Percentiles rank a stretch among this genome's conserved stretches.
Evolutionary conservation across 148 eudicot species (phyloP).

Genomic region (Silene conica): DNA sequence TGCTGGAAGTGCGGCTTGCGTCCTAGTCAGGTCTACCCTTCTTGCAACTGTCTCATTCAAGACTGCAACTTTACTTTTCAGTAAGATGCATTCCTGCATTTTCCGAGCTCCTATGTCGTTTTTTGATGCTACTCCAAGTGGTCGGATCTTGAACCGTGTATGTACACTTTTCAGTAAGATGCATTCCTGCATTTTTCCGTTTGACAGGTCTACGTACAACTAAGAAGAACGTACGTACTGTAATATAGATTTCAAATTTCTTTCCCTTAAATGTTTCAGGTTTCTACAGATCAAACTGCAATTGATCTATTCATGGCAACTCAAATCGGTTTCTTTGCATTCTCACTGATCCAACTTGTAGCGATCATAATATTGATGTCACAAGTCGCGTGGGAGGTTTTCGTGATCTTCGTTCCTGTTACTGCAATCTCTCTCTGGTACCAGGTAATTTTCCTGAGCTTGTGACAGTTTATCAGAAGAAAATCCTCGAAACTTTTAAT

Average conservation of each 20-base stretch:
- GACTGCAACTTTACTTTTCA: slow-evolving; percentile 42
- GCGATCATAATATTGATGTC: slow-evolving; percentile 49
- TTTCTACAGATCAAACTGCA: slow-evolving; percentile 50
- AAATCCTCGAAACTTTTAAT: neutral
- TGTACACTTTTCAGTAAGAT: neutral
- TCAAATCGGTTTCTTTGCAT: slow-evolving; percentile 33
- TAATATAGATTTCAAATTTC: neutral
- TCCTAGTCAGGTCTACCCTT: slow-evolving; percentile 28
- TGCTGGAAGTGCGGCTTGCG: slow-evolving; percentile 31
- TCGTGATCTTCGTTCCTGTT: slow-evolving; percentile 43
- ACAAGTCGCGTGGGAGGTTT: slow-evolving; percentile 48
- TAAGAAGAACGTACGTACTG: too few relatives aligned
- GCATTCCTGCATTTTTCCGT: too few relatives aligned
- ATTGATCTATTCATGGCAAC: slow-evolving; percentile 34
- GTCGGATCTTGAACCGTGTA: slow-evolving; percentile 49
- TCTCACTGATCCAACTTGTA: slow-evolving; percentile 37
- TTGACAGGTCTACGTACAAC: too few relatives aligned
- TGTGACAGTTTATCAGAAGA: neutral
- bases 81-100: slow-evolving; percentile 39
- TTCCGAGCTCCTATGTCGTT: slow-evolving; percentile 57
- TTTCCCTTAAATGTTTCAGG: slow-evolving; percentile 26
- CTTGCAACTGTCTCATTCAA: slow-evolving; percentile 24
- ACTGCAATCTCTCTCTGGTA: slow-evolving; percentile 35
- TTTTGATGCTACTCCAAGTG: slow-evolving; percentile 54
- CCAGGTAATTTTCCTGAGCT: slow-evolving; percentile 29